Evolutionary conservation across 1,139 yeast genomes (phyloP), one percentile per base, ranked within the genome.

Genomic region (Kurtzmaniella quercitrusa): DNA sequence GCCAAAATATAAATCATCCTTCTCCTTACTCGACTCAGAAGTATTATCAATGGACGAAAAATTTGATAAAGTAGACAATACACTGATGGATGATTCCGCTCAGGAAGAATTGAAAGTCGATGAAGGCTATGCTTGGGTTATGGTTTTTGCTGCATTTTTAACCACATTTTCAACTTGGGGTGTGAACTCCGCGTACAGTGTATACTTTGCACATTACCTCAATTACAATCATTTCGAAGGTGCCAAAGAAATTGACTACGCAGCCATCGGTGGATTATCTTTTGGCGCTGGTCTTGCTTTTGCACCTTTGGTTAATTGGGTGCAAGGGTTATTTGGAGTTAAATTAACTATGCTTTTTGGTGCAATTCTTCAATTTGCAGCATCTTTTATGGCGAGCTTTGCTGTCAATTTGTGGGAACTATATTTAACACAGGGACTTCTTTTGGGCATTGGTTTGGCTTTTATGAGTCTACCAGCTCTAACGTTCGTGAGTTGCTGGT

Each of bases 401-500:
- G 53, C 76, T 3, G 63, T 54, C 5, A 64, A 65, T 3, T 51
- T 71, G 8, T 63, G 68, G 68, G 66, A 63, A 44, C 45, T 63
- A 20, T 63, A 59, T 49, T 45, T 61, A 36, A 60, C 66, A 3
- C 68, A 63, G 47, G 68, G 67, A 2, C 33, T 61, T 22, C 42
- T 63, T 33, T 63, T 61, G 43, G 55, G 63, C 39, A 47, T 60
- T 41, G 67, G 67, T 3, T 53, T 63, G 20, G 63, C 59, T 2
- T 49, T 60, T 32, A 51, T 61, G 36, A 49, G 59, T 17, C 38
- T 61, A 19, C 66, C 65, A 1, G 52, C 79, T 1, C 64, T 72
- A 16, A 66, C 79, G 2, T 47, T 71, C 6, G 62, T 82, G 11
- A 86, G 88, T 0, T 74, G 74, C 40, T 83, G 86, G 83, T 83